Evolutionary conservation across 2,329 filamentous ascomycete species (phyloP), one percentile per base, ranked within the genome.

Genomic region (Podosphaera aphanis): DNA sequence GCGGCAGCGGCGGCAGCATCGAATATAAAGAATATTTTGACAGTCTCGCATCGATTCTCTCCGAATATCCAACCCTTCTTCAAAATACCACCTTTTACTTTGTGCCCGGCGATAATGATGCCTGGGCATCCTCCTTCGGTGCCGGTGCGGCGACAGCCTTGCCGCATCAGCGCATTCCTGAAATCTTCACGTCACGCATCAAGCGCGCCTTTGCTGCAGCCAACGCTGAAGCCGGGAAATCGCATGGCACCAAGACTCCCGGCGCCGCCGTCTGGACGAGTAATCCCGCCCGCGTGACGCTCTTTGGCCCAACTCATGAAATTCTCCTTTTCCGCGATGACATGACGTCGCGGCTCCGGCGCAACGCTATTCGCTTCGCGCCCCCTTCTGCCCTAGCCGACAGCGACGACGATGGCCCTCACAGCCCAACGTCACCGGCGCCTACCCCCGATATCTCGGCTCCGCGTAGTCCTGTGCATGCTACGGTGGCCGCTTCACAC

Each of bases 11-110:
- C 19, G 83, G 83, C 33, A 88, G 83, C 61, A 86, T 95, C 53
- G 85, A 93, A 63, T 95, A 93, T 65, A 95, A 95, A 64, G 90
- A 95, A 62, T 79, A 82, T 59, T 94, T 95, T 60, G 85, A 98
- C 62, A 74, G 77, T 7, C 71, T 98, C 11, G 88, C 90, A 2
- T 76, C 78, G 2, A 71, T 83, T 1, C 69, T 98, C 5, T 70
- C 82, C 6, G 85, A 95, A 53, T 95, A 84, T 57, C 83, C 84
- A 2, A 69, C 72, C 0, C 70, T 98, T 13, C 70, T 95, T 38
- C 78, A 79, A 47, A 71, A 73, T 21, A 79, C 82, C 4, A 88
- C 82, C 0, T 93, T 95, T 59, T 68, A 93, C 27, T 93, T 98
- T 57, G 81, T 95, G 0, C 90, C 90, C 0, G 90, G 90, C 25